A percentile compares a stretch with the other conserved stretches of the same genome.
phyloP scores from a whole-genome alignment of 139 green algal genomes.

The Picochlorum costavermella region DNA sequence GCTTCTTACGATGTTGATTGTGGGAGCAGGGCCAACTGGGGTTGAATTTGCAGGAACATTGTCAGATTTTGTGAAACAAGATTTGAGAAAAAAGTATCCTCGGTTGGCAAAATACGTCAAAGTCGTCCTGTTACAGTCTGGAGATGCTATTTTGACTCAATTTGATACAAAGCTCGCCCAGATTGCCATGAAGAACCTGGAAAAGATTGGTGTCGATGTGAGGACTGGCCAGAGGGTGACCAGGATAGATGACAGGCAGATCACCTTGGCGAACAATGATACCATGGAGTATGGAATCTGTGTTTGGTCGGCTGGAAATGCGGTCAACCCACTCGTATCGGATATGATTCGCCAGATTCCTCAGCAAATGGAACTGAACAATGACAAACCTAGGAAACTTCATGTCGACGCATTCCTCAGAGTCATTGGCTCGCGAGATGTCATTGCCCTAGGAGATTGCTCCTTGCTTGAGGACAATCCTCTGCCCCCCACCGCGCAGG shows the following conservation, averaged over 20 bases:
- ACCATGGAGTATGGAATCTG: conserved; percentile 72
- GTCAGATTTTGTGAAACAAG: conserved; percentile 27
- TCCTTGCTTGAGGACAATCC: conserved; percentile 59
- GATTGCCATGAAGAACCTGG: conserved; percentile 66
- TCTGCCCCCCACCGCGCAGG: conserved; percentile 80
- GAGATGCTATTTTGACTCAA: conserved; percentile 44
- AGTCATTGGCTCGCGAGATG: conserved; percentile 45
- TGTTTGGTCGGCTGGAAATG: conserved; percentile 84
- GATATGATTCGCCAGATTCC: conserved; percentile 2
- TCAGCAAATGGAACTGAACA: conserved; percentile 50
- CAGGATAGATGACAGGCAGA: conserved; percentile 18
- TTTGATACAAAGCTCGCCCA: conserved; percentile 67
- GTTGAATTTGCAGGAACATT: conserved; percentile 77
- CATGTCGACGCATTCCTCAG: conserved; percentile 54
- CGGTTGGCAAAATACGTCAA: conserved; percentile 24
- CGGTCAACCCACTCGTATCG: conserved; percentile 38
- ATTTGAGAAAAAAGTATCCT: conserved; percentile 32
- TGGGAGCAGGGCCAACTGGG: conserved; percentile 74
- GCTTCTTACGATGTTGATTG: conserved; percentile 73
- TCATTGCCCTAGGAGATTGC: conserved; percentile 85
- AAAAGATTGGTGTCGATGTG: conserved; percentile 48
- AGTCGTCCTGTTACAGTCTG: conserved; percentile 66
- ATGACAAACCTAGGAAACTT: conserved; percentile 41
- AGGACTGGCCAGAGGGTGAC: conserved; percentile 62
- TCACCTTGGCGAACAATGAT: conserved; percentile 58